These are phyloP conservation scores for Ogataea trehalophila DNA, from an alignment of 805 yeast species.

Conservation along the genomic window DNA sequence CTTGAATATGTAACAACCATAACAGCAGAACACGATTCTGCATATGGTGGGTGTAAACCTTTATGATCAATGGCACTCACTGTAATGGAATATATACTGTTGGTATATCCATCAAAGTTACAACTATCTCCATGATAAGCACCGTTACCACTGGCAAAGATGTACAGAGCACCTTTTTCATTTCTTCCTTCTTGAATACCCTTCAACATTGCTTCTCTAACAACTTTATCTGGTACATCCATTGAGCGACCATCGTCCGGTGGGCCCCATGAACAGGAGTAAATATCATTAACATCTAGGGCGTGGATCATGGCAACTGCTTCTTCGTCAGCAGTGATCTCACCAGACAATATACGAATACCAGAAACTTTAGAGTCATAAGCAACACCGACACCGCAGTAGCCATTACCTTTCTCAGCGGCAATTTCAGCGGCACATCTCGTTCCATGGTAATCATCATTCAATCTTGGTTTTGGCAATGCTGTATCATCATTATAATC, in stretches of 20 bases:
- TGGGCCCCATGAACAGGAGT: constrained; percentile 99
- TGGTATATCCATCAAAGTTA: constrained; percentile 96
- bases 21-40: constrained; percentile 93
- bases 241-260: constrained; percentile 85
- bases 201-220: constrained; percentile 75
- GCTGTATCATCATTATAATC: constrained; percentile 78
- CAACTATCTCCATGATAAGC: constrained; percentile 81
- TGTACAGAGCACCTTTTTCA: constrained; percentile 81
- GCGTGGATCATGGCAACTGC: constrained; percentile 83
- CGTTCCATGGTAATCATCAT: constrained; percentile 91
- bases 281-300: constrained; percentile 81
- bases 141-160: constrained; percentile 96
- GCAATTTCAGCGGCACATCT: constrained; percentile 98
- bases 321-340: constrained; percentile 80
- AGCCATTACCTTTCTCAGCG: constrained; percentile 71
- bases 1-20: constrained; percentile 91
- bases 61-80: constrained; percentile 88
- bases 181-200: constrained; percentile 80
- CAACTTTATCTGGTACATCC: constrained; percentile 78
- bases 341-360: constrained; percentile 78
- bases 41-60: constrained; percentile 82
- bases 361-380: constrained; percentile 84
- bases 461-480: constrained; percentile 74
- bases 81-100: constrained; percentile 89
- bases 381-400: constrained; percentile 98